Base-by-base conservation (phyloP, 176 grass and related monocot species). In the Musa acuminata region DNA sequence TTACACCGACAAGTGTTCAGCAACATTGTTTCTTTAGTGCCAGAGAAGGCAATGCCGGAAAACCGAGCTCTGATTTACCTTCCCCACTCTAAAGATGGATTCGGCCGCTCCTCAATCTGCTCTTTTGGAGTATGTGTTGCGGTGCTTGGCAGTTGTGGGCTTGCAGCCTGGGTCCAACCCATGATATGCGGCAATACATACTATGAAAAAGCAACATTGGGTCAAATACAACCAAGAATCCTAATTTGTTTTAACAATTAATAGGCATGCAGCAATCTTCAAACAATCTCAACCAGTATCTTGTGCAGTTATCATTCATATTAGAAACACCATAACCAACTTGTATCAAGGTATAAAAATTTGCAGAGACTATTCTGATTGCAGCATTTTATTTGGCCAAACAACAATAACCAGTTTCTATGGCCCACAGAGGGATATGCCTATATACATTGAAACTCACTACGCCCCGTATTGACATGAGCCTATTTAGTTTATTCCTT, bases 181-280 rank as follows among this genome's bases (percentile, higher is more conserved):
- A 96, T 87, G 72, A 96, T 91, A 50, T 86, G 81, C 11, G 92
- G 92, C 83, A 96, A 77, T 25, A 78, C 86, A 84, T 78, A 91
- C 93, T 96, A 81, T 79, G 83, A 13, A 24, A 81, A 35, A 72
- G 57, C 1, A 49, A 69, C 17, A 21, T 8, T 24, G 43, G 53
- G 27, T 17, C 10, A 51, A 3, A 72, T 74, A 3, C 4, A 14
- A 55, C 20, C 4, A 10, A 20, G 72, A 26, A 27, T 6, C 76
- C 24, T 79, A 80, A 64, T 60, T 80, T 66, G 23, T 50, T 66
- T 76, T 35, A 59, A 72, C 9, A 71, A 23, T 1, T 35, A 35
- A 67, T 35, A 16, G 25, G 10, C 11, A 35, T 11, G 9, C 25
- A 67, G 26, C 26, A 26, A 13, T 67, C 35, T n/a, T 13, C 64